A percentile compares a stretch with the other conserved stretches of the same genome.
Conservation (phyloP, 2,329 filamentous ascomycete species). For the Sordariomycetes sp. region DNA sequence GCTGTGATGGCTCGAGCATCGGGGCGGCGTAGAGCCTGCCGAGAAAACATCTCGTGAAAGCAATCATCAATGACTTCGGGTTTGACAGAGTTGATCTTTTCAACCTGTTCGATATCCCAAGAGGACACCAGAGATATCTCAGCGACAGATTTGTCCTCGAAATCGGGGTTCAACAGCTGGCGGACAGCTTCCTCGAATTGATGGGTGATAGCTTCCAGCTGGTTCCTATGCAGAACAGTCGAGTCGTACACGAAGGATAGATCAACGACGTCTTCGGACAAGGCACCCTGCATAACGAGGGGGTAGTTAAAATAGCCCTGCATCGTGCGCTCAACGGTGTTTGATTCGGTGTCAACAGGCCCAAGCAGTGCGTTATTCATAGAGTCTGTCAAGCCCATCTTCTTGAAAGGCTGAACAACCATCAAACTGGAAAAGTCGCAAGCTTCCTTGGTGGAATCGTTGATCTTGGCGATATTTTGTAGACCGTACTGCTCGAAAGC, state of each 20-base stretch:
- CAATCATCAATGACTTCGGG: no score
- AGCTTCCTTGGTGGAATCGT: conserved; percentile 3
- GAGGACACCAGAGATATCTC: not conserved
- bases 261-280: conserved; percentile 2
- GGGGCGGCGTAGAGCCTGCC: not conserved
- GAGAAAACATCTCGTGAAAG: not conserved
- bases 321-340: no score
- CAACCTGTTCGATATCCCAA: conserved; percentile 1
- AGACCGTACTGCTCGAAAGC: conserved; percentile 10
- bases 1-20: conserved; percentile 24
- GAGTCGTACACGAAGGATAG: conserved; percentile 4
- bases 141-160: not conserved
- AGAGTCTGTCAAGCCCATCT: not conserved
- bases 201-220: conserved; percentile 5
- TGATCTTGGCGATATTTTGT: conserved; percentile 9
- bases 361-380: not conserved
- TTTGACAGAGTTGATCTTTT: no score
- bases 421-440: conserved; percentile 10
- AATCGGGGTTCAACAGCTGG: conserved; percentile 6
- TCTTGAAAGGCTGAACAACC: conserved; percentile 5
- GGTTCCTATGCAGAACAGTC: conserved; percentile 3
- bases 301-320: conserved; percentile 6
- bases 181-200: conserved; percentile 8
- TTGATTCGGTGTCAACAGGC: no score
- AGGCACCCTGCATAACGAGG: conserved; percentile 3